Evolutionary conservation across 1,139 yeast species (phyloP), one percentile per base, ranked within the genome.

Genomic region (Blastobotrys persicus): DNA sequence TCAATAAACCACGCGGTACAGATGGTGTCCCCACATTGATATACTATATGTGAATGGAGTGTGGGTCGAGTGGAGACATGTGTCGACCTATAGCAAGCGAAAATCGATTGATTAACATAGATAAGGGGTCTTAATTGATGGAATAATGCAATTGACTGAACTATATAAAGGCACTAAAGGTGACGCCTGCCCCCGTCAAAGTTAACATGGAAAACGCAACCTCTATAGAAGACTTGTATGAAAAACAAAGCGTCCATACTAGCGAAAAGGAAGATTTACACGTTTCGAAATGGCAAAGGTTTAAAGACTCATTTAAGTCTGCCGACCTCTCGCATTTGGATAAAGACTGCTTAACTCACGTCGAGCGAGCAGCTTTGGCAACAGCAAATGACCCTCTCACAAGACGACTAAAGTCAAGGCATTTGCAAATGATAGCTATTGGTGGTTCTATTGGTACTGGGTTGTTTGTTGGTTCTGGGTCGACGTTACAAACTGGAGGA

Each of bases 361-460:
- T 59, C 4, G 66, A 63, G 46, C 50, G 52, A 26, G 59, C 64
- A 2, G 64, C 64, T 32, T 46, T 52, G 14, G 65, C 66, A 26
- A 62, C 68, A 5, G 62, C 67, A 7, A 56, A 58, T 37, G 55
- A 77, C n/a, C 75, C 75, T 2, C 63, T 76, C 46, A 63, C 64
- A 32, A 63, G 77, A 49, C 66, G 68, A 5, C 68, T 77, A 52
- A 71, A 76, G 55, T 68, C 70, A 46, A 71, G 84, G 48, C 85
- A 80, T 57, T 46, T 56, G 72, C 78, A 81, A 59, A 78, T 84
- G 84, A 85, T 88, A 55, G 87, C 95, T 34, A 75, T 88, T 46
- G 95, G 94, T 17, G 87, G 94, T 17, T 85, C 91, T 56, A 84
- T 88, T 50, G 96, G 96, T 69, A 82, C 88, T 1, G 88, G 88